Evolutionary conservation across 2,329 filamentous ascomycete species (phyloP).

Genomic region (Pseudogymnoascus sp.): DNA sequence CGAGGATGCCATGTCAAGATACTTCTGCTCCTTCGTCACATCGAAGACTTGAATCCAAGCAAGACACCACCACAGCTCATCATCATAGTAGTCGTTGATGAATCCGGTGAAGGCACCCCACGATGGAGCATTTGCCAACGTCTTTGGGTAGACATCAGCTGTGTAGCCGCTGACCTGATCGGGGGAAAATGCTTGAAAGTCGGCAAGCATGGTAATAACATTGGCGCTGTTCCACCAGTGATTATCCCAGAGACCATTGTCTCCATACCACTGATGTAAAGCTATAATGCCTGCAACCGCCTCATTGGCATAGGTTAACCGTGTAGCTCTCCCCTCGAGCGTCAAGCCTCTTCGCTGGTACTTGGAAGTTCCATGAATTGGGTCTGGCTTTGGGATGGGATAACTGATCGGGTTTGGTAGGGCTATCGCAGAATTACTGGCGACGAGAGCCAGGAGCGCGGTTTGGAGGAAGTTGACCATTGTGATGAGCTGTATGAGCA

Average conservation of each 20-base stretch:
- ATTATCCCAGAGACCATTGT: constrained; percentile 56
- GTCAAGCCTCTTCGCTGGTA: constrained; percentile 1
- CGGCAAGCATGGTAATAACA: constrained; percentile 54
- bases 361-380: neutral
- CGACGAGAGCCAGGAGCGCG: neutral
- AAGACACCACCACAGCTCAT: constrained; percentile 59
- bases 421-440: neutral
- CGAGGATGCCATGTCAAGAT: constrained; percentile 45
- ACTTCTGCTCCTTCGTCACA: constrained; percentile 44
- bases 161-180: constrained; percentile 16
- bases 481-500: neutral
- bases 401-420: neutral
- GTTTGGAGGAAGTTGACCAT: neutral
- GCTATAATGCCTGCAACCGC: constrained; percentile 32
- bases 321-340: constrained; percentile 14
- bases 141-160: constrained; percentile 21
- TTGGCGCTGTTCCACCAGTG: constrained; percentile 71
- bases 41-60: constrained; percentile 53
- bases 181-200: constrained; percentile 35
- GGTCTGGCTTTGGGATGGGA: neutral
- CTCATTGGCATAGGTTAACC: constrained; percentile 21
- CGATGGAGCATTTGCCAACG: constrained; percentile 20
- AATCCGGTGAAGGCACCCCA: constrained; percentile 36
- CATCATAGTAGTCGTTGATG: constrained; percentile 51
- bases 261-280: constrained; percentile 54